Conservation (phyloP, 441 rosid genomes). For the Croton laevigatus region DNA sequence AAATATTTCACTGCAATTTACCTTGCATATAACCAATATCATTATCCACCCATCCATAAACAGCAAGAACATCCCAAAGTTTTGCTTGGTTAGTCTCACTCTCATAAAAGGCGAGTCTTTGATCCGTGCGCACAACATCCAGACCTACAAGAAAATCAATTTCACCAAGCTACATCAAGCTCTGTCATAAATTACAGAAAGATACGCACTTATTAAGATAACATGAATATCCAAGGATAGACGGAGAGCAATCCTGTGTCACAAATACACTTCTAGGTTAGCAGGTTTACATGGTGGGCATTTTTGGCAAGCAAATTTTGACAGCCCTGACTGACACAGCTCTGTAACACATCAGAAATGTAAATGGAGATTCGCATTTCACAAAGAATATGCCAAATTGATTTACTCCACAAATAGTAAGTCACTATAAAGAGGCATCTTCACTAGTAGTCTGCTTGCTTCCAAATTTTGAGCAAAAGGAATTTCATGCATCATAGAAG, state of each 20-base stretch:
- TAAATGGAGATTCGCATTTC: neutral
- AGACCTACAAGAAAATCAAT: conserved; percentile 52
- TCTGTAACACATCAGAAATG: neutral
- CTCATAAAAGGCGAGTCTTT: conserved; percentile 74
- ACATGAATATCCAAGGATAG: neutral
- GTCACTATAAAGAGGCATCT: neutral
- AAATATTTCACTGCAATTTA: conserved; percentile 24
- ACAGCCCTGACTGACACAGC: neutral
- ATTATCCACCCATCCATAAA: conserved; percentile 83
- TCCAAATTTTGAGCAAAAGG: neutral
- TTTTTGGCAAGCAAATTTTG: neutral
- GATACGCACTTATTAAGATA: neutral
- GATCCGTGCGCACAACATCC: conserved; percentile 93
- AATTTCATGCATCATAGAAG: conserved; percentile 1
- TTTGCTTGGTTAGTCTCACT: conserved; percentile 59
- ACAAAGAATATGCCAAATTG: neutral
- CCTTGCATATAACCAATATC: conserved; percentile 95
- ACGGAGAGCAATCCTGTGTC: neutral
- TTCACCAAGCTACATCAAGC: conserved; percentile 16
- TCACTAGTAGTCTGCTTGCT: conserved; percentile 8
- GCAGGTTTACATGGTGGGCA: conserved; percentile 2
- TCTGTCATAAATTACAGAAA: neutral
- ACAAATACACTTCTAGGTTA: conserved; percentile 3
- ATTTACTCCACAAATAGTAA: neutral
- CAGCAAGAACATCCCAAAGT: conserved; percentile 83